These are phyloP conservation scores for Ogataea methylovora DNA, from an alignment of 805 yeast species.

Conservation along the genomic window DNA sequence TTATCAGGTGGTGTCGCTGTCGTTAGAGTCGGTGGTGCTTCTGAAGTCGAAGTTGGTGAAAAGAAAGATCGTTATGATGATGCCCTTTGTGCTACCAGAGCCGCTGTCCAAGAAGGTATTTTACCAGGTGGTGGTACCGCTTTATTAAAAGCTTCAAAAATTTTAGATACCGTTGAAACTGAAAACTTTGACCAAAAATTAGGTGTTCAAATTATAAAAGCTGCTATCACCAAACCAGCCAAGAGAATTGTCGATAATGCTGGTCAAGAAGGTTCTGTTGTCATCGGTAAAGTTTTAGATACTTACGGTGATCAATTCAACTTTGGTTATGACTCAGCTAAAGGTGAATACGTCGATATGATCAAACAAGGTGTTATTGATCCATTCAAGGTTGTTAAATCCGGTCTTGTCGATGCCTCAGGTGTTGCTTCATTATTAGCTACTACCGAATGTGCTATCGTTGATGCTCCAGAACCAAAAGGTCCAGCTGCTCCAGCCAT, in stretches of 20 bases:
- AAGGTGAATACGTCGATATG: constrained; percentile 94
- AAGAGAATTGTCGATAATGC: constrained; percentile 93
- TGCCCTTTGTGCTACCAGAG: constrained; percentile 97
- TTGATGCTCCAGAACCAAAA: constrained; percentile 85
- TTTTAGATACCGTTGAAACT: constrained; percentile 62
- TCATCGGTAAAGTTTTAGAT: constrained; percentile 80
- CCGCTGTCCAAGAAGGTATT: constrained; percentile 98
- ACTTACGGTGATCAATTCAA: constrained; percentile 64
- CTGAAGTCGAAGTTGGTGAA: constrained; percentile 98
- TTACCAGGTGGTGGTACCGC: constrained; percentile 99
- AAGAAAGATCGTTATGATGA: constrained; percentile 99
- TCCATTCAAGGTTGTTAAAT: constrained; percentile 96
- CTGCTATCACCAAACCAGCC: constrained; percentile 94
- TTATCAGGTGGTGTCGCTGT: constrained; percentile 98
- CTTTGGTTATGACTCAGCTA: constrained; percentile 85
- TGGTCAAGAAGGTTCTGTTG: constrained; percentile 95
- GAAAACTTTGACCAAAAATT: constrained; percentile 93
- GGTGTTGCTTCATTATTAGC: constrained; percentile 97
- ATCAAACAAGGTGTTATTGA: constrained; percentile 95
- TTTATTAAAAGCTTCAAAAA: constrained; percentile 79
- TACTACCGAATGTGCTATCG: constrained; percentile 97
- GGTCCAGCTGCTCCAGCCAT: constrained; percentile 45
- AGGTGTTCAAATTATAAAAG: constrained; percentile 88
- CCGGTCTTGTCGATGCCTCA: constrained; percentile 91
- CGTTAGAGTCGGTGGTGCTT: constrained; percentile 92